Conservation (phyloP, 2,329 filamentous ascomycete species). For the Talaromyces sp. region DNA sequence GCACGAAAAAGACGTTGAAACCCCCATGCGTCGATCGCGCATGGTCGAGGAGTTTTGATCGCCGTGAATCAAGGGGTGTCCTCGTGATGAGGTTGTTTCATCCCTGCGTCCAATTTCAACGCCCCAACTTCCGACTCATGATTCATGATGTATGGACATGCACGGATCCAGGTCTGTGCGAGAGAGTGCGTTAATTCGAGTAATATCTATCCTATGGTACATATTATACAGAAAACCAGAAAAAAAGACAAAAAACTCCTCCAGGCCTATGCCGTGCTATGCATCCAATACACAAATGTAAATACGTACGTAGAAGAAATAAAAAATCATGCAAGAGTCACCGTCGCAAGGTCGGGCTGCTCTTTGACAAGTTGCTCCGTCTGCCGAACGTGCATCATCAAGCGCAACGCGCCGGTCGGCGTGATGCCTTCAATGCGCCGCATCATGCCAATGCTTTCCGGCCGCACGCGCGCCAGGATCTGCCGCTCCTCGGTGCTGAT, state of each 20-base stretch:
- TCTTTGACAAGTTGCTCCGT: background rate
- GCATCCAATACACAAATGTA: background rate
- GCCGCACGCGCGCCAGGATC: conserved; percentile 63
- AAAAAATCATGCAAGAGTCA: background rate
- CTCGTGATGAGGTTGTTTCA: background rate
- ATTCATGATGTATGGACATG: background rate
- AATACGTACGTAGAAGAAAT: background rate
- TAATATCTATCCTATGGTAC: background rate
- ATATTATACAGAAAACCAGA: background rate
- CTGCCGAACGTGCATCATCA: conserved; percentile 39
- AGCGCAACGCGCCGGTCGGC: conserved; percentile 38
- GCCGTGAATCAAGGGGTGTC: background rate
- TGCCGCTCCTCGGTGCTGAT: conserved; percentile 75
- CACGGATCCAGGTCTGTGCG: background rate
- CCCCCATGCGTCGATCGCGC: too few species aligned
- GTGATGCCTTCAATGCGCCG: conserved; percentile 73
- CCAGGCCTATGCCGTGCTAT: background rate
- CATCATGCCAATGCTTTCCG: conserved; percentile 85
- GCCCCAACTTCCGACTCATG: background rate
- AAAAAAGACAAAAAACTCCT: background rate
- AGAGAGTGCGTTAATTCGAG: background rate
- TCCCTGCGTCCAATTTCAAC: background rate
- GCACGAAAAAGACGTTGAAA: background rate
- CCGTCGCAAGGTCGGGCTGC: background rate
- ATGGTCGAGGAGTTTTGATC: background rate